Percentiles rank a stretch among this genome's conserved stretches.
These are phyloP conservation scores for Boechera retrofracta DNA, from an alignment of 345 rosid genomes.

Conservation along the genomic window DNA sequence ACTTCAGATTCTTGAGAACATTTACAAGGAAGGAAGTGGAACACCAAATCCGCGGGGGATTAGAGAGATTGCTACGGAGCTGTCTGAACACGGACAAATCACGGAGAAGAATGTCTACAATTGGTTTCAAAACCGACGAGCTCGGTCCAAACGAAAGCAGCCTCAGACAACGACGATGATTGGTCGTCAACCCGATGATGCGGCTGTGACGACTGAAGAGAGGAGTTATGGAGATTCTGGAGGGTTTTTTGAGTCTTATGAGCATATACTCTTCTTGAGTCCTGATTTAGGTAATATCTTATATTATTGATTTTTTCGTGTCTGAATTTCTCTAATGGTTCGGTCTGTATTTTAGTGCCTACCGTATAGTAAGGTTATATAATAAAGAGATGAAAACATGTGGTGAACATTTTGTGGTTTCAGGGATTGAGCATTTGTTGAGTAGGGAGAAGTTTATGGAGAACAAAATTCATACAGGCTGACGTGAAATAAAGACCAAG, in stretches of 20 bases:
- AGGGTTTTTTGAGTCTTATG: conserved; percentile 42
- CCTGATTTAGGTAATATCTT: conserved; percentile 48
- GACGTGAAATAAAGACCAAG: background rate
- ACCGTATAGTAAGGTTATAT: no score
- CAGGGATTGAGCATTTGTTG: conserved; percentile 60
- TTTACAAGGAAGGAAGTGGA: conserved; percentile 58
- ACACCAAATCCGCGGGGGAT: conserved; percentile 65
- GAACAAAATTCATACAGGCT: conserved; percentile 26
- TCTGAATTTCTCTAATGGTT: background rate
- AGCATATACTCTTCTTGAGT: conserved; percentile 43
- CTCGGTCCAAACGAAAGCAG: conserved; percentile 69
- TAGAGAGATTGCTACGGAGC: conserved; percentile 58
- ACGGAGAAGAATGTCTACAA: conserved; percentile 73
- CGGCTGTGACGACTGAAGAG: conserved; percentile 42
- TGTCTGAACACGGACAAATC: conserved; percentile 62
- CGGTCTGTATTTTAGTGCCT: no score
- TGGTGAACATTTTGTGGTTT: conserved; percentile 7
- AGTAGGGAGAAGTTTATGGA: conserved; percentile 39
- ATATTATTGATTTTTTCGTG: background rate
- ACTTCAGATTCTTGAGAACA: conserved; percentile 63
- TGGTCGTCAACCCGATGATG: conserved; percentile 36
- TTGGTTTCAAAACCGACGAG: conserved; percentile 84
- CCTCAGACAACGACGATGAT: conserved; percentile 2
- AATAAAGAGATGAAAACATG: background rate
- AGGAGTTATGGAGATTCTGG: conserved; percentile 45